These are phyloP conservation scores for Leccinum truebloodii DNA, from an alignment of 768 basidiomycete species.

Conservation along the genomic window DNA sequence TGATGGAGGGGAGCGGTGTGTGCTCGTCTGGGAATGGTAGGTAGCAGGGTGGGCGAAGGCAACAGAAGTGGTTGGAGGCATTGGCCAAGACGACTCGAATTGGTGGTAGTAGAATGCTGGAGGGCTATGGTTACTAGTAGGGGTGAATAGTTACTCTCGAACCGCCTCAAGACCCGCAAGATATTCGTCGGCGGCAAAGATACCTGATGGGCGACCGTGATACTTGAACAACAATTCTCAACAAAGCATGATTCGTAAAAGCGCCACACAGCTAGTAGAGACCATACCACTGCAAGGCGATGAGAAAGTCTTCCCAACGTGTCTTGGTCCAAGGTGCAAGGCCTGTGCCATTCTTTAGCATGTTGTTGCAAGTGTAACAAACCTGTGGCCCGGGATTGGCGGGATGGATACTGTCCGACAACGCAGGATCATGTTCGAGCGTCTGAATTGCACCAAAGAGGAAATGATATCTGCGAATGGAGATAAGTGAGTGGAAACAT, in stretches of 20 bases:
- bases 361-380: slow-evolving; percentile 51
- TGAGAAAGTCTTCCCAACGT: slow-evolving; percentile 61
- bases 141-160: slow-evolving; percentile 43
- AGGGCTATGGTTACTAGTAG: neutral
- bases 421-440: slow-evolving; percentile 4
- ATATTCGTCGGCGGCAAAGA: slow-evolving; percentile 58
- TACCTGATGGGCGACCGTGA: slow-evolving; percentile 57
- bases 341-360: slow-evolving; percentile 53
- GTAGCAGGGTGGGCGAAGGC: neutral
- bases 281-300: slow-evolving; percentile 52
- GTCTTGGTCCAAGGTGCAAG: slow-evolving; percentile 55
- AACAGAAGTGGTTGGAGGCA: neutral
- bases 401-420: slow-evolving; percentile 3
- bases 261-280: slow-evolving; percentile 3
- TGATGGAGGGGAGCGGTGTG: neutral
- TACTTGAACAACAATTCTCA: slow-evolving; percentile 61
- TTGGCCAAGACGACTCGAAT: neutral
- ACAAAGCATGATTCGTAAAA: slow-evolving; percentile 14
- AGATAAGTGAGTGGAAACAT: neutral
- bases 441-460: slow-evolving; percentile 8
- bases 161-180: slow-evolving; percentile 55
- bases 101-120: neutral
- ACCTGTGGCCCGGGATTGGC: slow-evolving; percentile 45
- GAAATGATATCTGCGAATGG: slow-evolving; percentile 3
- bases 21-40: neutral